Base-by-base conservation (phyloP, 2,329 filamentous ascomycete genomes). In the Pseudogymnoascus sp. region DNA sequence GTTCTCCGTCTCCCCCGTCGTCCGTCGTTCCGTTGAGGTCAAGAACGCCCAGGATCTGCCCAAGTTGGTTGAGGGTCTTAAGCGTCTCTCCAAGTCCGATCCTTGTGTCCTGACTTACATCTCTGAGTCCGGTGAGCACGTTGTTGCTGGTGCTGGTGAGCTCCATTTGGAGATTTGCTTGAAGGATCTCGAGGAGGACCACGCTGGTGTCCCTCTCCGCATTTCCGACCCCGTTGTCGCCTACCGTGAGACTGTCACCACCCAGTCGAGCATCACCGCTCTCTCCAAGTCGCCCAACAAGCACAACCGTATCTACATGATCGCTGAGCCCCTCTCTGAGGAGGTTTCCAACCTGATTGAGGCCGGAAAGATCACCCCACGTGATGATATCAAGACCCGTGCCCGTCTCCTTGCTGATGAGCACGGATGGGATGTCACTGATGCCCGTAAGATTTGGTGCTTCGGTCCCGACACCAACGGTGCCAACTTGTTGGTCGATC, bases 211-310 rank as follows among this genome's bases (percentile, higher is more conserved):
- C 75, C 95, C 95, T 73, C 91, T 99, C 78, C 92, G 89, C 81
- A 88, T 99, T 80, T 97, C 93, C 76, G 95, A 97, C 84, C 95
- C 95, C 71, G 95, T 99, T 78, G 95, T 97, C 76, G 87, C 91
- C 78, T 99, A 96, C 88, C 93, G 95, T 87, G 95, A 99, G 87
- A 96, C 93, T 69, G 93, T 99, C 75, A 79, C 80, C 72, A 84
- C 69, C 74, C 87, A 87, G 77, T 97, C 95, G 63, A 91, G 87
- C 86, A 97, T 97, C 75, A 96, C 91, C 76, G 95, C 95, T 72
- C 85, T 99, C 75, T 97, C 95, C 80, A 99, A 99, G 86, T 99
- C 95, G 60, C 95, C 95, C 83, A 99, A 99, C 90, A 99, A 99
- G 91, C 95, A 99, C 90, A 99, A 99, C 87, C 93, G 95, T 92